These are phyloP conservation scores for Pezizomycotina sp. DNA, from an alignment of 2,329 filamentous ascomycete species.

Conservation along the genomic window DNA sequence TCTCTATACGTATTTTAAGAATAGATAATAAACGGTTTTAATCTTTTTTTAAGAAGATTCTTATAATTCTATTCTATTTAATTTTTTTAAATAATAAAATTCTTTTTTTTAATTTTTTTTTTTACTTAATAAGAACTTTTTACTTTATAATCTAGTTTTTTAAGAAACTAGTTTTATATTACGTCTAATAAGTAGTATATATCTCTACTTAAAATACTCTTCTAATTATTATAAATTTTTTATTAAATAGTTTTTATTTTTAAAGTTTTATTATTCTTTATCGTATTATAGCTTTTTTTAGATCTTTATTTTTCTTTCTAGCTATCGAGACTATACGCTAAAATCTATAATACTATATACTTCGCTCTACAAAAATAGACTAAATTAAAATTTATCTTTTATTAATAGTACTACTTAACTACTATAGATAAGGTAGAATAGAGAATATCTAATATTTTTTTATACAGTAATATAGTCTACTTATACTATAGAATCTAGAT, in stretches of 20 bases:
- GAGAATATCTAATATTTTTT: background rate
- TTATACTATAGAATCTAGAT: background rate
- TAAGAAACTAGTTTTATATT: background rate
- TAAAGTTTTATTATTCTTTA: background rate
- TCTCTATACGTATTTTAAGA: too few relatives aligned
- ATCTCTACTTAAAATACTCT: background rate
- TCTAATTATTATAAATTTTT: background rate
- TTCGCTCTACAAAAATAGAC: background rate
- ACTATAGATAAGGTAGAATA: conserved; percentile 1
- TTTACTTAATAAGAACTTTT: conserved; percentile 1
- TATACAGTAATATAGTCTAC: background rate
- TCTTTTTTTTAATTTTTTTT: background rate
- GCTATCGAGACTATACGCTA: background rate
- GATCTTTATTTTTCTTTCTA: conserved; percentile 2
- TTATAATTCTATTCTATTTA: too few relatives aligned
- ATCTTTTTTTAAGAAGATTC: too few relatives aligned
- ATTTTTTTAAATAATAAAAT: background rate
- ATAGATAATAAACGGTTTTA: too few relatives aligned
- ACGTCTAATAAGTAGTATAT: background rate
- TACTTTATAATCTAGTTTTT: background rate
- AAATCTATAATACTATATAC: conserved; percentile 1
- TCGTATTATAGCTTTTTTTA: background rate
- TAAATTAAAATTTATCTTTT: background rate
- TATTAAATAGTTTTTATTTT: background rate
- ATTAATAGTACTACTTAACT: conserved; percentile 1